These are phyloP conservation scores for Coprinopsis strossmayeri DNA, from an alignment of 768 basidiomycete species.

Conservation along the genomic window DNA sequence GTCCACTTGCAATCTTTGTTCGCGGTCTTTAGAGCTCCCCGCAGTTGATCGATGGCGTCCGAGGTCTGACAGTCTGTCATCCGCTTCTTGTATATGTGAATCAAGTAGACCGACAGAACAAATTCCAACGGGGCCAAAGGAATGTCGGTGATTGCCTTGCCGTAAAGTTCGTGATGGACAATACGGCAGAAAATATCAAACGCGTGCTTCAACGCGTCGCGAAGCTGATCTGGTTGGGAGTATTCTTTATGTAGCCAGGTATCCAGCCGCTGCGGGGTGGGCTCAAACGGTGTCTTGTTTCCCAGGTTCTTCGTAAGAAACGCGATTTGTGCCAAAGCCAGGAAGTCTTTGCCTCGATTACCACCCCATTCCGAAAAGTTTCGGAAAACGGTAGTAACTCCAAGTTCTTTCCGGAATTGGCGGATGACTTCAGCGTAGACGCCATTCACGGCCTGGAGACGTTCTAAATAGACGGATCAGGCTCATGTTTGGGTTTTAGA, in stretches of 20 bases:
- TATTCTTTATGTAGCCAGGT: constrained; percentile 15
- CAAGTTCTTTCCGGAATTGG: constrained; percentile 40
- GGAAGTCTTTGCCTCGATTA: constrained; percentile 48
- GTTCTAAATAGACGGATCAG: constrained; percentile 32
- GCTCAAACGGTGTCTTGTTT: too few species aligned
- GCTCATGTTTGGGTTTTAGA: neutral
- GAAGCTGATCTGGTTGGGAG: neutral
- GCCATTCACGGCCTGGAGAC: constrained; percentile 59
- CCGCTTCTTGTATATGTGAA: constrained; percentile 3
- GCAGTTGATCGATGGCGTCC: constrained; percentile 6
- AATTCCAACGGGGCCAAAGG: constrained; percentile 9
- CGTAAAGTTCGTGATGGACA: constrained; percentile 8
- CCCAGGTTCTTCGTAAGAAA: constrained; percentile 16
- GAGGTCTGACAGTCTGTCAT: constrained; percentile 7
- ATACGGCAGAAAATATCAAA: constrained; percentile 20
- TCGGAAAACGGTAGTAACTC: constrained; percentile 24
- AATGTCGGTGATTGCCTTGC: constrained; percentile 8
- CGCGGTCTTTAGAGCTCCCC: neutral
- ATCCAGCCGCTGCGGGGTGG: constrained; percentile 18
- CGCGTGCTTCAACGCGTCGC: neutral
- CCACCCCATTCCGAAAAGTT: constrained; percentile 43
- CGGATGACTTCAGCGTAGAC: constrained; percentile 55
- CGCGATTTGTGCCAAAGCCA: constrained; percentile 49
- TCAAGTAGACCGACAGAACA: constrained; percentile 5
- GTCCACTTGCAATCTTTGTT: neutral